Evolutionary conservation across 768 basidiomycete genomes (phyloP).

Genomic region (Boletus rubescentipes): DNA sequence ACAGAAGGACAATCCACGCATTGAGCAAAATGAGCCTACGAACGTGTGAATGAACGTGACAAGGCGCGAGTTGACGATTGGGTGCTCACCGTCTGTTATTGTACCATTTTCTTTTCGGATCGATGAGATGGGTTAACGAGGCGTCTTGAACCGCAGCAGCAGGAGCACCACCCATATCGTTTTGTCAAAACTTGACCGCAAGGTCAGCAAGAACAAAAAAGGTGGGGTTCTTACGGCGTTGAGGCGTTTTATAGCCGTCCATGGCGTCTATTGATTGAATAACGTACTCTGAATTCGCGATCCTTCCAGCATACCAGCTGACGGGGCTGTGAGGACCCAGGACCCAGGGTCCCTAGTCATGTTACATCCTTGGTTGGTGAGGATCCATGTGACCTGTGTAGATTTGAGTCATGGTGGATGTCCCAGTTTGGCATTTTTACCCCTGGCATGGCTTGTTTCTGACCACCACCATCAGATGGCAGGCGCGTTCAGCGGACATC

Average conservation of each 20-base stretch:
- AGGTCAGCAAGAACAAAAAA: no score
- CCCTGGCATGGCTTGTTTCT: constrained; percentile 8
- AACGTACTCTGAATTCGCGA: no score
- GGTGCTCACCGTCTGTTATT: constrained; percentile 62
- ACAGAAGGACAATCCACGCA: constrained; percentile 70
- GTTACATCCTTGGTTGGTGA: no score
- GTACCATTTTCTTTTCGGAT: constrained; percentile 71
- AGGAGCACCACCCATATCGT: constrained; percentile 51
- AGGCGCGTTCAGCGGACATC: constrained; percentile 57
- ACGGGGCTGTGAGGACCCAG: no score
- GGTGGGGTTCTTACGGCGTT: no score
- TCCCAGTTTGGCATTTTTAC: not conserved
- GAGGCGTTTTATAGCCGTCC: no score
- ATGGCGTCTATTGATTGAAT: no score
- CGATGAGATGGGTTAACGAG: constrained; percentile 54
- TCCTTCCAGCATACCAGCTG: no score
- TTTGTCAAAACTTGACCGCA: not conserved
- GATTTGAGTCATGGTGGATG: no score
- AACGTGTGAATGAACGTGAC: not conserved
- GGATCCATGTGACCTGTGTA: no score
- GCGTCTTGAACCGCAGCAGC: constrained; percentile 25
- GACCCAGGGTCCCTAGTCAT: no score
- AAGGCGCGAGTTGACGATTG: not conserved
- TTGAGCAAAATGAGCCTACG: constrained; percentile 60
- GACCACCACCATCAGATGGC: constrained; percentile 45